These are phyloP conservation scores for Eucalyptus polyanthemos DNA, from an alignment of 345 rosid genomes.

Conservation along the genomic window DNA sequence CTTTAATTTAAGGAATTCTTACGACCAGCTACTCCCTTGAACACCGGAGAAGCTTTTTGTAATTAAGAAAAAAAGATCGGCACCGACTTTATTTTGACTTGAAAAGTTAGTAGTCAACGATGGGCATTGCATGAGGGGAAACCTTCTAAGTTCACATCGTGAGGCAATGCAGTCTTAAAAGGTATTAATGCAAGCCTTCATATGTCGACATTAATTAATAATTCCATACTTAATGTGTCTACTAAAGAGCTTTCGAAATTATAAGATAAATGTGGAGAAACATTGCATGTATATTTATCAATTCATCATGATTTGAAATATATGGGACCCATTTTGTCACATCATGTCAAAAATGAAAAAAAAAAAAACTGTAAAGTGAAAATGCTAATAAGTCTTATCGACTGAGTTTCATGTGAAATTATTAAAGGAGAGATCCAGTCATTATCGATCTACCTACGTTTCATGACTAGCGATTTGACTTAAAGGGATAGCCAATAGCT, in stretches of 20 bases:
- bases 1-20: background rate
- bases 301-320: background rate
- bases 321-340: background rate
- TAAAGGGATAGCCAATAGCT: accelerated
- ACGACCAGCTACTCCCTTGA: background rate
- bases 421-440: accelerated
- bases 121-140: background rate
- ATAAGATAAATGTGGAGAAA: background rate
- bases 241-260: background rate
- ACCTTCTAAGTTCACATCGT: background rate
- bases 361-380: background rate
- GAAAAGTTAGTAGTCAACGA: background rate
- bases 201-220: background rate
- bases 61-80: background rate
- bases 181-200: background rate
- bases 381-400: background rate
- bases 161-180: background rate
- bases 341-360: background rate
- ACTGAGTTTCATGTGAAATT: background rate
- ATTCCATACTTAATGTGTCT: background rate
- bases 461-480: accelerated
- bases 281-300: background rate
- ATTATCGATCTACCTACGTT: accelerated
- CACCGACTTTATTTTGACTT: background rate
- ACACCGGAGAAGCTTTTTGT: background rate